phyloP scores from a whole-genome alignment of 352 stramenopile genomes.

The Phytophthora fragariae region DNA sequence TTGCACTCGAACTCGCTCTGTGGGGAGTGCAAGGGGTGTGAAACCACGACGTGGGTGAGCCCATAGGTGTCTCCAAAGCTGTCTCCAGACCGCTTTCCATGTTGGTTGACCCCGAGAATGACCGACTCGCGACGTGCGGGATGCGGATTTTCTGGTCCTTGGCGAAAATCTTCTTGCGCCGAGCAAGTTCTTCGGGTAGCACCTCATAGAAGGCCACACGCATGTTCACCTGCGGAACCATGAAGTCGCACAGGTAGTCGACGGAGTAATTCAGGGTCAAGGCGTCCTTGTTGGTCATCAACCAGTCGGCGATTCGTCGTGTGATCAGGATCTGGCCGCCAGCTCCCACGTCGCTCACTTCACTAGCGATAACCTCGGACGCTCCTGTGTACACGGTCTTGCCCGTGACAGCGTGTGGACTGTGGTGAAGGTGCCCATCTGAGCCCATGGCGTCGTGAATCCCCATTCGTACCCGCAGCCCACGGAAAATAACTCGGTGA shows the following conservation, averaged over 20 bases:
- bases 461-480: constrained; percentile 59
- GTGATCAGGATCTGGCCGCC: constrained; percentile 66
- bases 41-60: constrained; percentile 37
- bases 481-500: constrained; percentile 55
- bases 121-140: constrained; percentile 31
- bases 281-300: constrained; percentile 48
- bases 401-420: constrained; percentile 55
- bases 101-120: constrained; percentile 33
- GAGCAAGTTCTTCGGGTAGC: constrained; percentile 34
- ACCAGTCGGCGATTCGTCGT: constrained; percentile 53
- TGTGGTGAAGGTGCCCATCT: constrained; percentile 44
- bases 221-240: constrained; percentile 44
- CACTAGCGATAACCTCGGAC: constrained; percentile 57
- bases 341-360: constrained; percentile 57
- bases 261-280: constrained; percentile 42
- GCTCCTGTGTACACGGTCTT: constrained; percentile 60
- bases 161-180: constrained; percentile 45
- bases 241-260: constrained; percentile 48
- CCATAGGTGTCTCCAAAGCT: constrained; percentile 28
- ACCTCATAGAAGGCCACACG: constrained; percentile 50
- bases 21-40: constrained; percentile 33
- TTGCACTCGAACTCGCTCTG: constrained; percentile 15
- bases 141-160: constrained; percentile 40
- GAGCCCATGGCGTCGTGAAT: constrained; percentile 55
- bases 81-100: constrained; percentile 35